Evolutionary conservation across 768 basidiomycete genomes (phyloP).

Genomic region (Agaricus blazei): DNA sequence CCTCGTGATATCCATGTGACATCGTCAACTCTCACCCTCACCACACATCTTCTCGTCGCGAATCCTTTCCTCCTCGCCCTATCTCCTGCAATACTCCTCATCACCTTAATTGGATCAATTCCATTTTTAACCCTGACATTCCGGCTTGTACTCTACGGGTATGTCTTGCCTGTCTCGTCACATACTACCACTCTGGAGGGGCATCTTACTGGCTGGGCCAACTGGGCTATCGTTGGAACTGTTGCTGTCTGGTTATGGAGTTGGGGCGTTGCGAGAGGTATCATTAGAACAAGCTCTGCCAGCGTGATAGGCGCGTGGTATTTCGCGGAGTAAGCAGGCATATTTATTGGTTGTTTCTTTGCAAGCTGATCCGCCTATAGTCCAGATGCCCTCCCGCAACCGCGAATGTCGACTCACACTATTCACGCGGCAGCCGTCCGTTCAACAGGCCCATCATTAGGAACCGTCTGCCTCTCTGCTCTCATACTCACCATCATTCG

Average conservation of each 20-base stretch:
- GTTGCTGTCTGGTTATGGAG: slow-evolving; percentile 64
- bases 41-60: slow-evolving; percentile 62
- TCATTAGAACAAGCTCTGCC: slow-evolving; percentile 70
- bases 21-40: slow-evolving; percentile 51
- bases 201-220: slow-evolving; percentile 34
- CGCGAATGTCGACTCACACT: slow-evolving; percentile 58
- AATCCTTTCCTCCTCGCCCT: slow-evolving; percentile 74
- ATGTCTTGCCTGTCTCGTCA: slow-evolving; percentile 24
- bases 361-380: slow-evolving; percentile 14
- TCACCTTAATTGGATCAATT: slow-evolving; percentile 62
- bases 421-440: slow-evolving; percentile 77
- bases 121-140: slow-evolving; percentile 78
- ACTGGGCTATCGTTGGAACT: slow-evolving; percentile 47
- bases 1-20: slow-evolving; percentile 65
- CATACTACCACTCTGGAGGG: slow-evolving; percentile 29
- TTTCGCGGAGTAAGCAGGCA: slow-evolving; percentile 49
- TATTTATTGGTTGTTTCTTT: not conserved
- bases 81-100: slow-evolving; percentile 68
- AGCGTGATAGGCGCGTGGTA: slow-evolving; percentile 93
- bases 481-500: slow-evolving; percentile 73
- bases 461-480: slow-evolving; percentile 72
- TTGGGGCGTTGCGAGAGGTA: slow-evolving; percentile 76
- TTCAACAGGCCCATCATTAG: slow-evolving; percentile 76
- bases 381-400: slow-evolving; percentile 33
- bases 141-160: slow-evolving; percentile 70